phyloP scores from a whole-genome alignment of 129 eudicot genomes.

The Gnaphalium uliginosum region DNA sequence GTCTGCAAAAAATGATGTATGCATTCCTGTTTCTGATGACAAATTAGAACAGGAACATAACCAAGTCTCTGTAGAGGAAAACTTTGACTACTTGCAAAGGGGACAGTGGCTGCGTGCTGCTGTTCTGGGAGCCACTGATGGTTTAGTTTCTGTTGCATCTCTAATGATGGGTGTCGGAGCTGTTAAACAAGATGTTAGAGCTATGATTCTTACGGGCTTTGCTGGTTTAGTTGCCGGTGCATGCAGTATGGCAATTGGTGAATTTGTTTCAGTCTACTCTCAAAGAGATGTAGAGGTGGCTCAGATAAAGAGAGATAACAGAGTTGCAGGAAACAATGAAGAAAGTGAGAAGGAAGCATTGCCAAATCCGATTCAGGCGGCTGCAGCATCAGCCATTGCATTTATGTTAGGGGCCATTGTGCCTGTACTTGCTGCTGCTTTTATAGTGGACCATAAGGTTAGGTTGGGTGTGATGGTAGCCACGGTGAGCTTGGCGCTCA shows the following conservation, averaged over 20 bases:
- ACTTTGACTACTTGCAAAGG: slow-evolving; percentile 34
- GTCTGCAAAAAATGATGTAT: slow-evolving; percentile 21
- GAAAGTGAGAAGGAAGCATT: slow-evolving; percentile 25
- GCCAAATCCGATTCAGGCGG: slow-evolving; percentile 36
- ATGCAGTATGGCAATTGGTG: slow-evolving; percentile 38
- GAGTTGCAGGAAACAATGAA: not conserved
- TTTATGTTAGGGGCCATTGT: slow-evolving; percentile 34
- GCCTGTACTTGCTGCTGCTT: slow-evolving; percentile 36
- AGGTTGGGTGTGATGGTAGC: slow-evolving; percentile 39
- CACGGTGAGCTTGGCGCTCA: slow-evolving; percentile 34
- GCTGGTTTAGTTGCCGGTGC: slow-evolving; percentile 39
- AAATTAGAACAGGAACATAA: not conserved
- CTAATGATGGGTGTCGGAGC: slow-evolving; percentile 38
- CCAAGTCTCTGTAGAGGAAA: slow-evolving; percentile 7
- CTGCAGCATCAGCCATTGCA: slow-evolving; percentile 35
- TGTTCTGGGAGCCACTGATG: slow-evolving; percentile 37
- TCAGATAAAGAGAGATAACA: slow-evolving; percentile 29
- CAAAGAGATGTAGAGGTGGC: slow-evolving; percentile 35
- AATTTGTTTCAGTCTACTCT: slow-evolving; percentile 26
- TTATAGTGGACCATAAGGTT: slow-evolving; percentile 26
- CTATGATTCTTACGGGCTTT: slow-evolving; percentile 31
- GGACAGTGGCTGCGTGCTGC: slow-evolving; percentile 44
- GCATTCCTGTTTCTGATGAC: slow-evolving; percentile 24
- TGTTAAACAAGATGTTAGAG: slow-evolving; percentile 27
- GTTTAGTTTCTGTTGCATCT: slow-evolving; percentile 30